Percentiles rank a stretch among this genome's conserved stretches.
Conservation (phyloP, 306 rosid species). For the Begonia masoniana region DNA sequence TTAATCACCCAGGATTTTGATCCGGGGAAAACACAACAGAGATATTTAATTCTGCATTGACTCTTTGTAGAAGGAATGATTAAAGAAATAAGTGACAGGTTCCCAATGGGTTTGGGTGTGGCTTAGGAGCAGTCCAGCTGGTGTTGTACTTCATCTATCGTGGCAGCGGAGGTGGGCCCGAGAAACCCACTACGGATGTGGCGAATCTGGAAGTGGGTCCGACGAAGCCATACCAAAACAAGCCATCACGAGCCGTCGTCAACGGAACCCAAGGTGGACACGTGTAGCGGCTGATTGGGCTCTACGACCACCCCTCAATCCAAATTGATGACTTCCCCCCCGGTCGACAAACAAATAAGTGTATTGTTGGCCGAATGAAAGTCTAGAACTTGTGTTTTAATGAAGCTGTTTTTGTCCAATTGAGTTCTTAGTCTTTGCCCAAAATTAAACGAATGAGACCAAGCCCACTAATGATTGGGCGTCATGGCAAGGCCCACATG, state of each 20-base stretch:
- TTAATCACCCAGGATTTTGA: not conserved
- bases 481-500: too few relatives aligned
- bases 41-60: not conserved
- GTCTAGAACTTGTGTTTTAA: too few relatives aligned
- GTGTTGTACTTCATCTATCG: constrained; percentile 64
- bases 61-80: too few relatives aligned
- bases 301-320: too few relatives aligned
- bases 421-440: too few relatives aligned
- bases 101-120: constrained; percentile 71
- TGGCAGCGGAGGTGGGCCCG: constrained; percentile 11
- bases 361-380: too few relatives aligned
- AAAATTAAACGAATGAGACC: too few relatives aligned
- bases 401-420: too few relatives aligned
- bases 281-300: constrained; percentile 2
- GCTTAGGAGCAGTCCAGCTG: constrained; percentile 49
- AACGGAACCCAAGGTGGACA: constrained; percentile 14
- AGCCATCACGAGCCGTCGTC: constrained; percentile 9
- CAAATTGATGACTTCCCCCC: too few relatives aligned
- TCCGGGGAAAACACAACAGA: not conserved
- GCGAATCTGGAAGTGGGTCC: constrained; percentile 39
- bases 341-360: too few relatives aligned
- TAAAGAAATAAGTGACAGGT: constrained; percentile 21
- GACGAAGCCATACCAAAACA: constrained; percentile 23
- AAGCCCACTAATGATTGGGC: too few relatives aligned
- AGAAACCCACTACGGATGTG: constrained; percentile 12